Evolutionary conservation across 495 filamentous ascomycete genomes (phyloP).

Genomic region (Chlorociboria aeruginascens): DNA sequence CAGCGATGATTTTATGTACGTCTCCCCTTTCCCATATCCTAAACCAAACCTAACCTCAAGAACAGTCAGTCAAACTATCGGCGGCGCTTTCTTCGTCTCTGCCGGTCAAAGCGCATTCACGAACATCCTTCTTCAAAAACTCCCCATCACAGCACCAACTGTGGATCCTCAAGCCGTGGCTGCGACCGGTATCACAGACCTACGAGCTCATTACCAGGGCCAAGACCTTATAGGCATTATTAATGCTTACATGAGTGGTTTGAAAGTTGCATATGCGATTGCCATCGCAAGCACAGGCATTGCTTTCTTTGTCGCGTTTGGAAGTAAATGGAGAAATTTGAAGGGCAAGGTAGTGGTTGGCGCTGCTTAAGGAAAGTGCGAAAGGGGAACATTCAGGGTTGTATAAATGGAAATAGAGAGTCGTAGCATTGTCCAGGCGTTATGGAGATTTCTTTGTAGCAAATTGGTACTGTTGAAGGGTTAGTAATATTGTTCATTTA

Average conservation of each 20-base stretch:
- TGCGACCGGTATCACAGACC: constrained; percentile 31
- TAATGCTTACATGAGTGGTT: constrained; percentile 15
- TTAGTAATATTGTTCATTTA: too few relatives aligned
- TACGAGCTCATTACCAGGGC: constrained; percentile 16
- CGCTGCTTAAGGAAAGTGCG: constrained; percentile 1
- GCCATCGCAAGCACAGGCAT: constrained; percentile 13
- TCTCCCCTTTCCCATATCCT: background rate
- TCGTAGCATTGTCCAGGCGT: background rate
- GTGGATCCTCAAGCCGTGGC: constrained; percentile 25
- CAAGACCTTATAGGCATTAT: constrained; percentile 12
- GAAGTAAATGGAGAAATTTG: constrained; percentile 14
- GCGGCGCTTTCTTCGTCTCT: constrained; percentile 52
- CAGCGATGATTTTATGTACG: constrained; percentile 17
- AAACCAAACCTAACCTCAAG: background rate
- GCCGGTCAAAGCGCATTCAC: constrained; percentile 52
- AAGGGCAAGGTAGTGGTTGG: constrained; percentile 16
- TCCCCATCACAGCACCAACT: constrained; percentile 15
- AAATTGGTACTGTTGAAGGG: too few relatives aligned
- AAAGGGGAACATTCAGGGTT: constrained; percentile 1
- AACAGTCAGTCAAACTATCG: constrained; percentile 28
- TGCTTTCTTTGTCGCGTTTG: constrained; percentile 3
- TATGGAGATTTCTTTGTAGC: background rate
- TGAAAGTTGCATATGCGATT: constrained; percentile 16
- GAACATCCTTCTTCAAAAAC: constrained; percentile 36
- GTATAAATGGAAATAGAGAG: background rate